Percentiles rank a stretch among this genome's conserved stretches.
phyloP scores from a whole-genome alignment of 257 asterid species.

The Anisodus tanguticus region DNA sequence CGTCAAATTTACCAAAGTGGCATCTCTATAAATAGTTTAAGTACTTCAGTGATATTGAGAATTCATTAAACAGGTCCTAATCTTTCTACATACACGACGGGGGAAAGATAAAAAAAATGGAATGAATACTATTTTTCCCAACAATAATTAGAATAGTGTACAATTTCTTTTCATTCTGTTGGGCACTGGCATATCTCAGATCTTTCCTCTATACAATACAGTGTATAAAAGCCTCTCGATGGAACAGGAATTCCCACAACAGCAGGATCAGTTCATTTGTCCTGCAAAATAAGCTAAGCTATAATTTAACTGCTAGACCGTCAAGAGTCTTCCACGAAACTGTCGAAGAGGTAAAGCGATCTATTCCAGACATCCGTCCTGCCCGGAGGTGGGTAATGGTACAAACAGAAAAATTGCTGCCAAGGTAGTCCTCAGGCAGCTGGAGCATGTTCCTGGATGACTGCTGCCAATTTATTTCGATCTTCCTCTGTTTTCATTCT shows the following conservation, averaged over 20 bases:
- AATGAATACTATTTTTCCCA: constrained; percentile 8
- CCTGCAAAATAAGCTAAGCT: constrained; percentile 20
- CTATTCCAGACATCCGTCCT: constrained; percentile 22
- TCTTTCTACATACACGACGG: not conserved
- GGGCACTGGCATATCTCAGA: not conserved
- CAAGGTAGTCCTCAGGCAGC: constrained; percentile 49
- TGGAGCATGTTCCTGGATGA: constrained; percentile 83
- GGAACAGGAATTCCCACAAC: constrained; percentile 3
- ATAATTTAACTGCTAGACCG: constrained; percentile 20
- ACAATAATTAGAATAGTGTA: not conserved
- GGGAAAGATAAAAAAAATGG: not conserved
- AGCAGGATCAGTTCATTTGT: constrained; percentile 19
- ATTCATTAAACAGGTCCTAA: not conserved
- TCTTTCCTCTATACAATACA: constrained; percentile 5
- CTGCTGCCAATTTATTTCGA: constrained; percentile 78
- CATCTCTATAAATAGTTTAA: too few species aligned
- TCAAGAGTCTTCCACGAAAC: constrained; percentile 16
- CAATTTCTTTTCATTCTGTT: constrained; percentile 7
- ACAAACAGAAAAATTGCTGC: constrained; percentile 46
- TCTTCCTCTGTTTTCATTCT: constrained; percentile 74
- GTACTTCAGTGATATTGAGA: not conserved
- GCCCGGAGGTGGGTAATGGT: constrained; percentile 34
- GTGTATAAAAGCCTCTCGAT: constrained; percentile 26
- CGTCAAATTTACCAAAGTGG: too few species aligned
- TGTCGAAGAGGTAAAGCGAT: not conserved